Percentiles rank a stretch among this genome's conserved stretches.
Conservation (phyloP, 208 protist genomes). For the Trypanosoma brucei region DNA sequence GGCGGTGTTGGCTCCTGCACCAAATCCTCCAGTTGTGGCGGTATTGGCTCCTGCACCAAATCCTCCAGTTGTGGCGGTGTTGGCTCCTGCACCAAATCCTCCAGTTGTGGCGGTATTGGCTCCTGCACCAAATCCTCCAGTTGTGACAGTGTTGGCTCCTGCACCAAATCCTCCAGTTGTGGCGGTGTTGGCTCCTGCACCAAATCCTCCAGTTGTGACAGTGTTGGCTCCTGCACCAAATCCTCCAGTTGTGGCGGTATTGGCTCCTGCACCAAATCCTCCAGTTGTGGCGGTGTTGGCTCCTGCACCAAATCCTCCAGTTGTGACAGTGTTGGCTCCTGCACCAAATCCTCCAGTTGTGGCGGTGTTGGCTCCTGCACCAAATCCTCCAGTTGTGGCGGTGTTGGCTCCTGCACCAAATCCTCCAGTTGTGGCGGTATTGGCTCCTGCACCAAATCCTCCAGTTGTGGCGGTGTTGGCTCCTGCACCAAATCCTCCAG, state of each 20-base stretch:
- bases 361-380: too few species aligned
- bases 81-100: background rate
- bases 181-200: background rate
- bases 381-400: slow-evolving; percentile 1
- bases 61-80: slow-evolving; percentile 7
- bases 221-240: slow-evolving; percentile 11
- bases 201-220: background rate
- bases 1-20: background rate
- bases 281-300: background rate
- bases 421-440: background rate
- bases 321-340: background rate
- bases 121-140: too few species aligned
- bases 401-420: slow-evolving; percentile 7
- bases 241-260: slow-evolving; percentile 4
- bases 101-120: background rate
- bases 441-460: too few species aligned
- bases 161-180: background rate
- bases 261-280: too few species aligned
- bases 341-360: slow-evolving; percentile 16
- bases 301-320: slow-evolving; percentile 5
- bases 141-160: background rate
- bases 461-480: background rate
- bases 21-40: slow-evolving; percentile 16
- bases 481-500: slow-evolving; percentile 5
- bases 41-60: slow-evolving; percentile 13